Evolutionary conservation across 1,139 yeast species (phyloP).

Genomic region (Candida tunisiensis): DNA sequence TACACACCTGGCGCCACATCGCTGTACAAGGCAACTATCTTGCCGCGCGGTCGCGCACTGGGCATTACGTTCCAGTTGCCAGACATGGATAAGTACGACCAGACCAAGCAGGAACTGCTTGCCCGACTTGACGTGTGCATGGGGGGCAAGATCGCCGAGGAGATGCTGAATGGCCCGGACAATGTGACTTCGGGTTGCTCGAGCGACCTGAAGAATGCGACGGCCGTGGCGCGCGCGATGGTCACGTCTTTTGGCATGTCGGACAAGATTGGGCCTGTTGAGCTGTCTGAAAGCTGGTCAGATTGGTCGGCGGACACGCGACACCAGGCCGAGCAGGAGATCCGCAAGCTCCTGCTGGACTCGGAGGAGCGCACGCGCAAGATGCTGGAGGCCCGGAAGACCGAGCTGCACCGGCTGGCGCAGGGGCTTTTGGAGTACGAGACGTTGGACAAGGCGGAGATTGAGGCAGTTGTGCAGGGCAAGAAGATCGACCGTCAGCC

Average conservation of each 20-base stretch:
- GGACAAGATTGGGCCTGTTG: slow-evolving; percentile 82
- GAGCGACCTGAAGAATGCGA: slow-evolving; percentile 78
- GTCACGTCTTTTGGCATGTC: slow-evolving; percentile 96
- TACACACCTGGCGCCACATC: slow-evolving; percentile 94
- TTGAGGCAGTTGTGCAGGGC: slow-evolving; percentile 72
- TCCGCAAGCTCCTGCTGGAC: slow-evolving; percentile 50
- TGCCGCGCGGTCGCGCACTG: slow-evolving; percentile 92
- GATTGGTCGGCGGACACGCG: slow-evolving; percentile 84
- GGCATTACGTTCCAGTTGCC: slow-evolving; percentile 97
- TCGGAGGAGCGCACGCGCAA: slow-evolving; percentile 71
- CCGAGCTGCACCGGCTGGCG: slow-evolving; percentile 78
- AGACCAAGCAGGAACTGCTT: slow-evolving; percentile 74
- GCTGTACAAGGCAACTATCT: slow-evolving; percentile 86
- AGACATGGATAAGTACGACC: slow-evolving; percentile 95
- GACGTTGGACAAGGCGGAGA: slow-evolving; percentile 82
- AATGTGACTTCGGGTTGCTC: slow-evolving; percentile 93
- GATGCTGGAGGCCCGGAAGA: slow-evolving; percentile 38
- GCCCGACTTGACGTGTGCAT: slow-evolving; percentile 92
- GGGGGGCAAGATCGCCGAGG: slow-evolving; percentile 99
- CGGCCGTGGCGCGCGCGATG: slow-evolving; percentile 91
- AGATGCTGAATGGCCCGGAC: slow-evolving; percentile 74
- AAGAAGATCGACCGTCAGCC: slow-evolving; percentile 52
- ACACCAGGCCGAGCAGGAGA: slow-evolving; percentile 86
- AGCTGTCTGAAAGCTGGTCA: slow-evolving; percentile 73
- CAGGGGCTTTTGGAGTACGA: slow-evolving; percentile 91